Evolutionary conservation across 805 yeast genomes (phyloP).

Genomic region (Priceomyces fermenticarens): DNA sequence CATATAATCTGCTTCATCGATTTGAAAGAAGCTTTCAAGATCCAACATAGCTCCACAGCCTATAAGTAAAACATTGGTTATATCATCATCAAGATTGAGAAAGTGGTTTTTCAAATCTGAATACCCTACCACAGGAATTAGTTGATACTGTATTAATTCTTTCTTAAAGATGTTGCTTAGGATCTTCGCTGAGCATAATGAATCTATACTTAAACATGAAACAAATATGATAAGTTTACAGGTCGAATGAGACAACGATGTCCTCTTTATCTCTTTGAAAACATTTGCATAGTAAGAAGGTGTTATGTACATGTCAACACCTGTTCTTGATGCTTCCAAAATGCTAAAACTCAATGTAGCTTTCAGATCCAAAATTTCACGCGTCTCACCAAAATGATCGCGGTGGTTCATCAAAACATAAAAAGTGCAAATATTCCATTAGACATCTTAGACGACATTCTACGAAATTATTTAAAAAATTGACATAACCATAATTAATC

Average conservation of each 20-base stretch:
- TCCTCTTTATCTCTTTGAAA: constrained; percentile 62
- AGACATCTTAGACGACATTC: no score
- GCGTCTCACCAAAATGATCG: constrained; percentile 1
- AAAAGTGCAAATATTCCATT: no score
- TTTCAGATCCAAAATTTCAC: constrained; percentile 1
- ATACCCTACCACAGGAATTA: constrained; percentile 92
- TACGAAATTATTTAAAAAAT: neutral
- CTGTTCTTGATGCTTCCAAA: neutral
- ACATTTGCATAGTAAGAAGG: constrained; percentile 66
- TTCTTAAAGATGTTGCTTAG: constrained; percentile 68
- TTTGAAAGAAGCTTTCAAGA: constrained; percentile 67
- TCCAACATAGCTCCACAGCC: constrained; percentile 97
- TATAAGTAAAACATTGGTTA: constrained; percentile 69
- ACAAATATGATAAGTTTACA: constrained; percentile 86
- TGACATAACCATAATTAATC: neutral
- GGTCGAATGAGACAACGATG: constrained; percentile 88
- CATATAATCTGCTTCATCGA: constrained; percentile 53
- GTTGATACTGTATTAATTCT: constrained; percentile 81
- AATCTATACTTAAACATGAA: constrained; percentile 87
- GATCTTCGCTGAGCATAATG: constrained; percentile 84
- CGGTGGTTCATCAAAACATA: neutral
- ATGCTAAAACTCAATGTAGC: neutral
- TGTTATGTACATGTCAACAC: constrained; percentile 63
- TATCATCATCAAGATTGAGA: constrained; percentile 63
- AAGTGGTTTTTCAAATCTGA: constrained; percentile 69